Percentiles rank a stretch among this genome's conserved stretches.
phyloP scores from a whole-genome alignment of 108 stramenopile species.

The Cyclotella sp. region DNA sequence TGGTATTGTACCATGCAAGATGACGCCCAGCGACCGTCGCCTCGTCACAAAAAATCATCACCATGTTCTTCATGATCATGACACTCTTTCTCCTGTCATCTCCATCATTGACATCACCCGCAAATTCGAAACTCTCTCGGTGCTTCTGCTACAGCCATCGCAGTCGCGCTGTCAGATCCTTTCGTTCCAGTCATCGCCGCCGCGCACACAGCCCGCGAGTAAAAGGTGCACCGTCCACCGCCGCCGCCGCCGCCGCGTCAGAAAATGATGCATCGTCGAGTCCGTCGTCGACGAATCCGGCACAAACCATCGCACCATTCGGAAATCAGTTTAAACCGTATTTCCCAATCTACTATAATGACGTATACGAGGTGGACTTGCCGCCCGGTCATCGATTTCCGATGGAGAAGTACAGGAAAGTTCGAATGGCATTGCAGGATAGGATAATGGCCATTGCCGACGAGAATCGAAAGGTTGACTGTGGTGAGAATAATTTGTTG shows the following conservation, averaged over 20 bases:
- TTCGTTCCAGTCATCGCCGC: too few species aligned
- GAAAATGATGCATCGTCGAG: too few species aligned
- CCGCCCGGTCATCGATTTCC: slow-evolving; percentile 92
- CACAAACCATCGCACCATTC: too few species aligned
- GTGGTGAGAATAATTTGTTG: slow-evolving; percentile 46
- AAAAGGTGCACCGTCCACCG: too few species aligned
- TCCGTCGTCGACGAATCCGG: too few species aligned
- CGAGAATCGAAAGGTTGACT: slow-evolving; percentile 33
- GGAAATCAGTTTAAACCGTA: slow-evolving; percentile 28
- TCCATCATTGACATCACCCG: background rate
- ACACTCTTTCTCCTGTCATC: background rate
- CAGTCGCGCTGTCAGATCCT: background rate
- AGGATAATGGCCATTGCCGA: slow-evolving; percentile 34
- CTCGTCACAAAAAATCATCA: background rate
- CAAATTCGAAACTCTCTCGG: too few species aligned
- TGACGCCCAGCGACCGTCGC: background rate
- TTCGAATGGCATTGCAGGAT: slow-evolving; percentile 64
- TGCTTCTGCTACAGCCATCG: too few species aligned
- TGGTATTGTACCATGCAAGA: too few species aligned
- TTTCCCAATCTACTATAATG: slow-evolving; percentile 89
- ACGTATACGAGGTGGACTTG: slow-evolving; percentile 91
- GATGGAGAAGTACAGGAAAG: slow-evolving; percentile 90
- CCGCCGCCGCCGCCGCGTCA: too few species aligned
- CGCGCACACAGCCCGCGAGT: too few species aligned
- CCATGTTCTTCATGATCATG: background rate